A percentile compares a stretch with the other conserved stretches of the same genome.
These are phyloP conservation scores for Coemansia asiatica DNA, from an alignment of 192 early-diverging fungal species.

Conservation along the genomic window DNA sequence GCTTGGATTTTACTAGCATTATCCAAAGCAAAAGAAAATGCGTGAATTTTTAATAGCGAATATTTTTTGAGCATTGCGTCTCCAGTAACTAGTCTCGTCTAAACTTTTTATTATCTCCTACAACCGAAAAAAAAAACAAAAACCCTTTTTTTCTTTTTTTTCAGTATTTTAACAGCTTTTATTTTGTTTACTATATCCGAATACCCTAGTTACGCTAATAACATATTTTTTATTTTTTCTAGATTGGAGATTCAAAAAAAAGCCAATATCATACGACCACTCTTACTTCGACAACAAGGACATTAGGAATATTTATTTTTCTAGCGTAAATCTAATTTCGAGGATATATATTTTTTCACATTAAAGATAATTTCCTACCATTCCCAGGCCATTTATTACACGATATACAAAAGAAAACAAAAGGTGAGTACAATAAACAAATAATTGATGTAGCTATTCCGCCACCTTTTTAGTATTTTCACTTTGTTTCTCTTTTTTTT, in stretches of 20 bases:
- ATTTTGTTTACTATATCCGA: slow-evolving; percentile 1
- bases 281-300: neutral
- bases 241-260: neutral
- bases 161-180: neutral
- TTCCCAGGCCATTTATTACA: neutral
- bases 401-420: neutral
- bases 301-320: neutral
- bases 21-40: too few species aligned
- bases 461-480: slow-evolving; percentile 7
- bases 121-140: too few species aligned
- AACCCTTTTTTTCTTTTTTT: neutral
- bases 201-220: slow-evolving; percentile 4
- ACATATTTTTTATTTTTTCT: neutral
- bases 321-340: neutral
- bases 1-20: too few species aligned
- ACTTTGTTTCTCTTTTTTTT: neutral
- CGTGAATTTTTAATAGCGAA: too few species aligned
- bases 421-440: slow-evolving; percentile 3
- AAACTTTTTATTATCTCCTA: neutral
- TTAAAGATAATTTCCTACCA: neutral
- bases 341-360: neutral
- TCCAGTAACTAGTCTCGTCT: too few species aligned
- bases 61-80: too few species aligned
- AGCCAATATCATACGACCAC: too few species aligned
- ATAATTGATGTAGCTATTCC: slow-evolving; percentile 1